These are phyloP conservation scores for Sodiomyces alkalinus DNA, from an alignment of 2,329 filamentous ascomycete species.

Conservation along the genomic window DNA sequence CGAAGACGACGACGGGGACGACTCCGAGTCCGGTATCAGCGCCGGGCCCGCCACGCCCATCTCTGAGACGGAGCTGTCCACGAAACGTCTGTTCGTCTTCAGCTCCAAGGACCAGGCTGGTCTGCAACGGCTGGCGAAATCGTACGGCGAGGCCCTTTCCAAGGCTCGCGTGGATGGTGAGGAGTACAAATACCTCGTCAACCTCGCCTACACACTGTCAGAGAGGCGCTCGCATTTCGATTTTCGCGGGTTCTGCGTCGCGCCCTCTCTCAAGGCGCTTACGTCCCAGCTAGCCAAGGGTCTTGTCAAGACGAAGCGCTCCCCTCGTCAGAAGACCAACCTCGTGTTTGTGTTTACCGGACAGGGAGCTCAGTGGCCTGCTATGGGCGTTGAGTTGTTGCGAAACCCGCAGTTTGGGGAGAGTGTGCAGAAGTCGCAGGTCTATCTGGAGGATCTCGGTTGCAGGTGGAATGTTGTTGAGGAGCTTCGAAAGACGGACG, in stretches of 20 bases:
- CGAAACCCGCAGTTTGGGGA: too few relatives aligned
- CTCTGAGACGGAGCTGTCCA: too few relatives aligned
- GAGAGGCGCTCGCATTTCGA: constrained; percentile 5
- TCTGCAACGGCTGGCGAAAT: neutral
- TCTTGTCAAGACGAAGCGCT: too few relatives aligned
- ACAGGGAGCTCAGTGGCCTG: constrained; percentile 13
- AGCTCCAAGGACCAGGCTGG: constrained; percentile 3
- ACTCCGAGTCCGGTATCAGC: too few relatives aligned
- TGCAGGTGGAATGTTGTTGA: constrained; percentile 3
- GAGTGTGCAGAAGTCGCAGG: too few relatives aligned
- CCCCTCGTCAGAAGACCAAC: too few relatives aligned
- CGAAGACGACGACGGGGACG: too few relatives aligned
- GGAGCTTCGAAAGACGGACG: constrained; percentile 11
- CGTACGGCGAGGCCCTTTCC: neutral
- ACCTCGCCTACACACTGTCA: constrained; percentile 8
- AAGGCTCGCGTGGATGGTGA: too few relatives aligned
- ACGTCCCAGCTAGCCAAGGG: too few relatives aligned
- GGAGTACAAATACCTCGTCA: too few relatives aligned
- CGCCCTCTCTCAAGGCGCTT: too few relatives aligned
- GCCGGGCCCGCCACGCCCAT: too few relatives aligned
- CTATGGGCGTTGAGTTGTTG: constrained; percentile 9
- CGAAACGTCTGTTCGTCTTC: constrained; percentile 2
- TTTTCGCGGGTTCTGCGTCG: constrained; percentile 4
- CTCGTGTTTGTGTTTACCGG: constrained; percentile 14
- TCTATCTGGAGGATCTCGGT: neutral